phyloP scores from a whole-genome alignment of 306 rosid species.

The Acacia acuminata region DNA sequence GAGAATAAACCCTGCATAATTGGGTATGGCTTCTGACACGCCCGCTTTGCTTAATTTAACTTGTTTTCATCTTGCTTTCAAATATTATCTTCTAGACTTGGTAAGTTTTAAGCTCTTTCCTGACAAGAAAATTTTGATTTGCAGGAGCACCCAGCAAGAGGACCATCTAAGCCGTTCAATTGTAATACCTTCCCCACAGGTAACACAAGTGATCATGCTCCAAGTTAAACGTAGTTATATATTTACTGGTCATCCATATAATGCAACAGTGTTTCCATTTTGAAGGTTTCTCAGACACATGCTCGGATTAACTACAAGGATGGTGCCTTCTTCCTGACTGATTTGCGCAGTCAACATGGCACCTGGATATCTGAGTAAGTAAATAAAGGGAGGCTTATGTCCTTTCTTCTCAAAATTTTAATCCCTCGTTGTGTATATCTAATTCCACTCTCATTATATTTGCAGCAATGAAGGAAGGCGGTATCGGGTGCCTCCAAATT shows the following conservation, averaged over 20 bases:
- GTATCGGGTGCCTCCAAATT: constrained; percentile 55
- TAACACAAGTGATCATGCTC: constrained; percentile 33
- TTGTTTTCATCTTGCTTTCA: neutral
- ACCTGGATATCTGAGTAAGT: constrained; percentile 92
- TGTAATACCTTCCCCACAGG: constrained; percentile 65
- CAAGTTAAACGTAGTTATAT: neutral
- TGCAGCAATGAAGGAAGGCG: constrained; percentile 77
- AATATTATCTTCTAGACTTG: neutral
- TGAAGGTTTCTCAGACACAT: constrained; percentile 74
- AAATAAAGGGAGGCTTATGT: neutral
- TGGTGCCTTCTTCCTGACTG: constrained; percentile 81
- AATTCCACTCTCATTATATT: constrained; percentile 4
- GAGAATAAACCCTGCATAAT: constrained; percentile 59
- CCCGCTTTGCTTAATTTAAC: neutral
- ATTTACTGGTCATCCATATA: constrained; percentile 10
- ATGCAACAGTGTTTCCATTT: constrained; percentile 16
- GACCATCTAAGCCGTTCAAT: constrained; percentile 50
- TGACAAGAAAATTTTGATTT: constrained; percentile 32
- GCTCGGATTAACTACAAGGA: constrained; percentile 70
- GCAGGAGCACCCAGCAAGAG: constrained; percentile 48
- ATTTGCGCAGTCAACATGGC: constrained; percentile 71
- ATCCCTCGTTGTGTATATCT: neutral
- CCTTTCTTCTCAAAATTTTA: neutral
- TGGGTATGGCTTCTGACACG: constrained; percentile 55
- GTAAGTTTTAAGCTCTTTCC: neutral